Base-by-base conservation (phyloP, 805 yeast species). In the Candida maltosa region DNA sequence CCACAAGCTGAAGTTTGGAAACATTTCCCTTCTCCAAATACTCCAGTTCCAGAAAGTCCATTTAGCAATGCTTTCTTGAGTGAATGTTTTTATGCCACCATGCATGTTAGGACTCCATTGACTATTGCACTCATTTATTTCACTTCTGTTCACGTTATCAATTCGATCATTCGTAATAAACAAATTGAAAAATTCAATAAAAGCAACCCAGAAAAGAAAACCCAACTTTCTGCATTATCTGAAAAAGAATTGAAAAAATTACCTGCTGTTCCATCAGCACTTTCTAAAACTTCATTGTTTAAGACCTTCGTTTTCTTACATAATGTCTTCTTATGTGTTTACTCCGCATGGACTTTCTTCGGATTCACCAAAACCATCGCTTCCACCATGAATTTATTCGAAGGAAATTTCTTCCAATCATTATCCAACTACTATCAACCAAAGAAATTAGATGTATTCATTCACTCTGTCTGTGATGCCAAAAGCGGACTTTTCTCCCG, bases 291-390 rank as follows among this genome's bases (percentile, higher is more conserved):
- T 12, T 34, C 41, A 3, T 26, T 55, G 10, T 81, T 82, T 68
- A 75, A 73, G 51, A 31, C 58, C 21, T 68, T 80, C 34, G 86
- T 81, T 18, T 53, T 80, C 11, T 44, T 76, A 26, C 88, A 81
- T 58, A 81, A 81, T 51, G 45, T 78, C 16, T 69, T 73, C 29
- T 69, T 81, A 24, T 80, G 87, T 52, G 60, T 62, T n/a, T 81
- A 80, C 58, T 80, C 86, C 3, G 70, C 72, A 20, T 80, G 86
- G 86, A 80, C 87, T 6, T 80, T 80, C 42, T 31, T 76, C 16
- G 85, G 86, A n/a, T 79, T 81, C 80, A 55, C 72, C 18, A 48
- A 60, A 14, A 65, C 82, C 8, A 73, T 81, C 48, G 54, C 62
- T 39, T 54, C 58, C 31, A 67, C 73, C 39, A 54, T 60, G 47